Base-by-base conservation (phyloP, 1,284 basidiomycete genomes). In the Peniophora sp. region DNA sequence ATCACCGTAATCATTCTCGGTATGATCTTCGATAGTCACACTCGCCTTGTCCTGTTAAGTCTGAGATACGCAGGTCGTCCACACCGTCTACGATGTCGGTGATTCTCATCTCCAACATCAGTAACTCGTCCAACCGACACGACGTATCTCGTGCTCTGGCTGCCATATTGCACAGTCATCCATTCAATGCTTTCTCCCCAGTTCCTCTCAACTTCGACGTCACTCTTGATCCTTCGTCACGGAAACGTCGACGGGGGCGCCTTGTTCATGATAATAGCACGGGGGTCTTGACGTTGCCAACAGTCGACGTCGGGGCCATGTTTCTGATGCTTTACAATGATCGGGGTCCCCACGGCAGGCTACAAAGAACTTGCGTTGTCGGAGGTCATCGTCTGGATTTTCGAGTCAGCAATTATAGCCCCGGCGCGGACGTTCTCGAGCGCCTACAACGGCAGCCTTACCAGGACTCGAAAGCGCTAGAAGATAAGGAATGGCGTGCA, bases 161-260 rank as follows among this genome's bases (percentile, higher is more conserved):
- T 3, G 58, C 47, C 0, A 59, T 77, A 49, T 63, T 83, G 1
- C 79, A 82, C 56, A 41, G n/a, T 17, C 39, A 5, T 8, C 39
- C 39, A 8, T 41, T 41, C 39, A 17, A 8, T 41, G 41, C 51
- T 12, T 57, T 64, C 24, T 63, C 65, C 17, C 50, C 60, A 1
- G 50, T 61, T 1, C 70, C 65, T 0, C 58, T 78, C 39, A 83
- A 83, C 54, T 81, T 83, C 57, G 65, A 76, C 38, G 68, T 81
- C n/a, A n/a, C n/a, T n/a, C n/a, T n/a, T n/a, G n/a, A n/a, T n/a
- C n/a, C 1, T 61, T 63, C 46, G 62, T 80, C 12, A 68, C 68
- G 71, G 53, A 58, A 52, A 32, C 6, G 27, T 12, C 27, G 27
- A 6, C 12, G 6, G 27, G 45, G 16, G 6, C 8, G 39, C 8